These are phyloP conservation scores for Kingdonia uniflora DNA, from an alignment of 164 flowering plant species.

Conservation along the genomic window DNA sequence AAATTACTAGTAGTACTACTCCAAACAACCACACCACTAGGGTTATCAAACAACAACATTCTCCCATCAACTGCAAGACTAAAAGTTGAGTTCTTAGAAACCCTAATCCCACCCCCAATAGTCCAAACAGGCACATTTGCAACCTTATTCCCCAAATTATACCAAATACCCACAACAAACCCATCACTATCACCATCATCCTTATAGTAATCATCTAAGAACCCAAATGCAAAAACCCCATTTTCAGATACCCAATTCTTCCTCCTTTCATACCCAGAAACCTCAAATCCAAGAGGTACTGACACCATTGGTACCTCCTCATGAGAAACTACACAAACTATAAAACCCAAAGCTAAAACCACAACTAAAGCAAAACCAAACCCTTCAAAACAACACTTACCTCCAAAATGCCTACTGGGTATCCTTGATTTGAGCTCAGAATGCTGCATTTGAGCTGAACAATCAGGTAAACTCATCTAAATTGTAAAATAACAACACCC, in stretches of 20 bases:
- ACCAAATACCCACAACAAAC: constrained; percentile 33
- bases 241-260: constrained; percentile 39
- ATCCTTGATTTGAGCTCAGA: constrained; percentile 6
- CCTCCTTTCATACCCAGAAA: constrained; percentile 25
- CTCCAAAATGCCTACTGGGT: constrained; percentile 19
- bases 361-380: constrained; percentile 13
- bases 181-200: constrained; percentile 28
- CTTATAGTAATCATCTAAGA: constrained; percentile 21
- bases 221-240: constrained; percentile 49
- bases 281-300: constrained; percentile 31
- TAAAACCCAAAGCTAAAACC: constrained; percentile 19
- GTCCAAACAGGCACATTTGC: constrained; percentile 41
- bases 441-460: constrained; percentile 18
- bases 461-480: background rate
- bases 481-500: background rate
- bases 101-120: constrained; percentile 41
- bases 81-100: constrained; percentile 34
- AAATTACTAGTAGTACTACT: constrained; percentile 37
- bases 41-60: constrained; percentile 29
- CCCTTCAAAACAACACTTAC: constrained; percentile 17
- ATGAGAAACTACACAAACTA: constrained; percentile 20
- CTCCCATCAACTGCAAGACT: constrained; percentile 38
- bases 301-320: constrained; percentile 23
- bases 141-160: constrained; percentile 27
- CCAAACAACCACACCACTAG: constrained; percentile 26